Evolutionary conservation across 768 basidiomycete genomes (phyloP), one percentile per base, ranked within the genome.

Genomic region (Leccinellum luteum): DNA sequence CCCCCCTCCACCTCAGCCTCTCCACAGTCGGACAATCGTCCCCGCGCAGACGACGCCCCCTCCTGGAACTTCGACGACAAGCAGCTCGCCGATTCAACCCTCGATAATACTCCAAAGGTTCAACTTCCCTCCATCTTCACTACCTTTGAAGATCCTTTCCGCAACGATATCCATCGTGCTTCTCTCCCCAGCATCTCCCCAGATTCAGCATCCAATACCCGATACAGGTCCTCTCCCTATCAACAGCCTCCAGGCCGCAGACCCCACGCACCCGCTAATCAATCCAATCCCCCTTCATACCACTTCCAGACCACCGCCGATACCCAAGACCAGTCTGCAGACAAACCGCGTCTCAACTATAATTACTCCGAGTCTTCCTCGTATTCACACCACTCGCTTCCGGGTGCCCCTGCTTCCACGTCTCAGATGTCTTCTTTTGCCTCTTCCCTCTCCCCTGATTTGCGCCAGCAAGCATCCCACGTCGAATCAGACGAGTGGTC

Each of bases 71-170:
- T 73, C 4, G 68, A 69, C 60, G 49, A 80, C 59, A 79, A 79
- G 52, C 66, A 76, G 34, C 70, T 76, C 54, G 65, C 69, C 54
- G 80, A 80, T 57, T 57, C 76, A n/a, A 61, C 68, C 32, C 66
- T 66, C 66, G 79, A 81, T 55, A 76, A 79, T 55, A 66, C 74
- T 35, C 50, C 56, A 54, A 84, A 83, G 69, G 85, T 89, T 56
- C 84, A 86, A 73, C 78, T 90, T 17, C 89, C 88, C 17, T 87
- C 87, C 66, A 87, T 90, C 63, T 88, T 87, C 62, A 81, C 84
- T 31, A 79, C 83, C 30, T 85, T 89, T 60, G 84, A 85, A 69
- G 86, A 86, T 68, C 76, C 78, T 25, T 73, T 81, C 68, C 70
- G 79, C 57, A 74, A 73, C 63, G 85, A 86, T 45, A 72, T 69